These are phyloP conservation scores for Rhynchosporium secalis DNA, from an alignment of 2,329 filamentous ascomycete genomes.

Conservation along the genomic window DNA sequence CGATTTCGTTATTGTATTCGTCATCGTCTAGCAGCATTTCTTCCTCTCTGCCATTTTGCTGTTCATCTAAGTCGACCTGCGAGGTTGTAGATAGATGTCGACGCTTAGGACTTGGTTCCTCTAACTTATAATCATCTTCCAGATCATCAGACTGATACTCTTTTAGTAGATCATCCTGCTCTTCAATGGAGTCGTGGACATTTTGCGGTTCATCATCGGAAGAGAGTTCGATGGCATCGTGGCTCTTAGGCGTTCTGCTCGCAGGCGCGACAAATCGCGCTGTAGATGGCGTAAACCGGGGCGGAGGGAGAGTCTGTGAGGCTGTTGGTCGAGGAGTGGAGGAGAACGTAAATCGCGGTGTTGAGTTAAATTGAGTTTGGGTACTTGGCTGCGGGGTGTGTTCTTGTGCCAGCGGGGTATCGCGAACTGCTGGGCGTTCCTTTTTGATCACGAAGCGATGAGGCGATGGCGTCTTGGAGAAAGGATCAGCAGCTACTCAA, in stretches of 20 bases:
- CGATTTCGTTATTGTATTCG: conserved; percentile 20
- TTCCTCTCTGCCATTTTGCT: conserved; percentile 7
- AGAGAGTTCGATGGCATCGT: conserved; percentile 34
- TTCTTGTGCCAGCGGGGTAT: conserved; percentile 31
- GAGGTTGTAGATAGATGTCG: conserved; percentile 34
- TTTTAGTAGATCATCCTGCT: conserved; percentile 17
- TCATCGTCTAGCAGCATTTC: conserved; percentile 17
- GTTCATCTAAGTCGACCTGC: conserved; percentile 13
- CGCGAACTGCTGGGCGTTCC: conserved; percentile 24
- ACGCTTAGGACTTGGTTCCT: conserved; percentile 33
- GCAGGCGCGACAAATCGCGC: conserved; percentile 35
- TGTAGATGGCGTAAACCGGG: conserved; percentile 33
- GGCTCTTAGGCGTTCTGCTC: conserved; percentile 19
- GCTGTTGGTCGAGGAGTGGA: conserved; percentile 34
- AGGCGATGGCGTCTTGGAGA: conserved; percentile 41
- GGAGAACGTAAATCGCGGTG: conserved; percentile 39
- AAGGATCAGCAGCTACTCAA: conserved; percentile 19
- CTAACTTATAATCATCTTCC: conserved; percentile 31
- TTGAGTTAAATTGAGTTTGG: conserved; percentile 40
- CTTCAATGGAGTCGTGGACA: conserved; percentile 35
- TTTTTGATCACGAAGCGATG: conserved; percentile 42
- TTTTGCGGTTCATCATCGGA: conserved; percentile 26
- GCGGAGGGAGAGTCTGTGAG: conserved; percentile 26
- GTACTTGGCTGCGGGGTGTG: conserved; percentile 30
- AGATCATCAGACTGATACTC: conserved; percentile 26